Percentiles rank a stretch among this genome's conserved stretches.
phyloP scores from a whole-genome alignment of 352 stramenopile species.

The Pythium guiyangense region DNA sequence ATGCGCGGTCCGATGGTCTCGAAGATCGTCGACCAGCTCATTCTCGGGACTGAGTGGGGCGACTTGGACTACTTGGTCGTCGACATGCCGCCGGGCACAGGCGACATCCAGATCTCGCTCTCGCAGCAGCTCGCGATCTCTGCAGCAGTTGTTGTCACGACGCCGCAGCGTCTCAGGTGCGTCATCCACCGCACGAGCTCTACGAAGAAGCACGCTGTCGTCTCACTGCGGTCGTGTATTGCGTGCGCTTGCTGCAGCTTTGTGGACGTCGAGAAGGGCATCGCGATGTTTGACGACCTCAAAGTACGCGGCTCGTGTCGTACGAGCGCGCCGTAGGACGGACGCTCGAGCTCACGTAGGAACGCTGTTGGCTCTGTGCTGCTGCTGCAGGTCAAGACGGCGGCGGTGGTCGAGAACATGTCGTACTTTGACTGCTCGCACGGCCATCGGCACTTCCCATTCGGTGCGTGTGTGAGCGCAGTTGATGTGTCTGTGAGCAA shows the following conservation, averaged over 20 bases:
- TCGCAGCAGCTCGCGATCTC: constrained; percentile 97
- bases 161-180: constrained; percentile 93
- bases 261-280: constrained; percentile 98
- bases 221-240: background rate
- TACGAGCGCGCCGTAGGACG: background rate
- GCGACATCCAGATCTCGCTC: constrained; percentile 99
- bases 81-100: constrained; percentile 99
- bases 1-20: constrained; percentile 98
- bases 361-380: background rate
- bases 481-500: background rate
- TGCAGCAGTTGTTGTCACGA: constrained; percentile 98
- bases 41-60: constrained; percentile 96
- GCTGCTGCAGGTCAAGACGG: constrained; percentile 86
- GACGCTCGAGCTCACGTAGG: background rate
- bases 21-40: constrained; percentile 96
- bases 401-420: constrained; percentile 99
- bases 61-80: constrained; percentile 98
- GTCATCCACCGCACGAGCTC: too few relatives aligned
- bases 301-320: constrained; percentile 53
- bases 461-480: constrained; percentile 31
- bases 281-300: constrained; percentile 98
- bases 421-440: constrained; percentile 93
- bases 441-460: constrained; percentile 82
- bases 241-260: constrained; percentile 61
- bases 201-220: background rate